Base-by-base conservation (phyloP, 768 basidiomycete species). In the Leccinum obscurum region DNA sequence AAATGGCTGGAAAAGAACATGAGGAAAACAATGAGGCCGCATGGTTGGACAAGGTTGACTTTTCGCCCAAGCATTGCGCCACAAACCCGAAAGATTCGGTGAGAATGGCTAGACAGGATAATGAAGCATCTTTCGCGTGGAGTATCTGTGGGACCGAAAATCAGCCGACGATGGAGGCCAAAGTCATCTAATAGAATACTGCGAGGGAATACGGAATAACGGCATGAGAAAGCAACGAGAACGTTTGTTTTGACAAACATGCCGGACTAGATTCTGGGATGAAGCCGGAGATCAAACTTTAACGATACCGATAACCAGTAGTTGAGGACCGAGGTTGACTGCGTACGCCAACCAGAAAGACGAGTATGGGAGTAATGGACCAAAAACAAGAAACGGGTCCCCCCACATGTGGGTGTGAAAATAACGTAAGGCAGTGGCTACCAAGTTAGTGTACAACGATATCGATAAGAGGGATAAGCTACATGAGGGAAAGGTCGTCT, bases 391-490 rank as follows among this genome's bases (percentile, higher is more conserved):
- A 49, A 57, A 64, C 49, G 22, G 55, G 35, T 56, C 49, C 46
- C 50, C 53, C 39, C 52, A 54, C 56, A 66, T 49, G 53, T 35
- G 30, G 41, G 56, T 64, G 65, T 54, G 66, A 68, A 58, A 53
- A 26, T 55, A 49, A 63, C 64, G 63, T 64, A 62, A 64, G 2
- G 32, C 14, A 35, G 30, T 35, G 26, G 26, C 24, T 46, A 14
- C 52, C 22, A 28, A 32, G 30, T 52, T 55, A 51, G 15, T 22
- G 50, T 44, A 48, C 22, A 41, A 26, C 32, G 62, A 64, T 34
- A 34, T 34, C 34, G 34, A 34, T 65, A 52, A 64, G 46, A 41
- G 54, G 44, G 28, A 49, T 11, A 34, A 11, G 32, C 30, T 15
- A 37, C 28, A 52, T 37, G 53, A 48, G 37, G 35, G 35, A 50